These are phyloP conservation scores for Beauveria medogensis DNA, from an alignment of 2,329 filamentous ascomycete genomes.

Conservation along the genomic window DNA sequence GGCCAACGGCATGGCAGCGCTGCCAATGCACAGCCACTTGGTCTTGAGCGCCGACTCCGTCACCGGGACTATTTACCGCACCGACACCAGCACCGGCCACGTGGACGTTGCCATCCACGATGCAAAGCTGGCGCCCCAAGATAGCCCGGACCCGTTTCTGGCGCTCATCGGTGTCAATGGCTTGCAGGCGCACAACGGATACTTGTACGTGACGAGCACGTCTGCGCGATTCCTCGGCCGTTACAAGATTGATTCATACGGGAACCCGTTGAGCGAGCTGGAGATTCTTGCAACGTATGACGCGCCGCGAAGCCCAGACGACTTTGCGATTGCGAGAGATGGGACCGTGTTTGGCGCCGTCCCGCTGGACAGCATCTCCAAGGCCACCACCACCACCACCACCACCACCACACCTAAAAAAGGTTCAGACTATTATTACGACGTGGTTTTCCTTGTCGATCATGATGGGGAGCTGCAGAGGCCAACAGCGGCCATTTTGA, in stretches of 20 bases:
- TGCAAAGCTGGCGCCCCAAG: constrained; percentile 3
- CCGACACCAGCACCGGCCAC: constrained; percentile 13
- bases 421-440: background rate
- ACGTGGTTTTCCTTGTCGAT: constrained; percentile 1
- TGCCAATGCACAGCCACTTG: constrained; percentile 12
- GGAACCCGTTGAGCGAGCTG: constrained; percentile 5
- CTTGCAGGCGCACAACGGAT: constrained; percentile 12
- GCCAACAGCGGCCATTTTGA: constrained; percentile 13
- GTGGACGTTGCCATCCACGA: constrained; percentile 15
- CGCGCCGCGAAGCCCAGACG: constrained; percentile 11
- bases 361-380: constrained; percentile 5
- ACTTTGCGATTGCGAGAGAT: constrained; percentile 13
- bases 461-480: constrained; percentile 2
- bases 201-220: constrained; percentile 18
- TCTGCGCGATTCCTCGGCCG: constrained; percentile 12
- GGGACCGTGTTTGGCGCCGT: constrained; percentile 12
- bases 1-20: constrained; percentile 18
- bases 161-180: constrained; percentile 16
- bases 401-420: background rate
- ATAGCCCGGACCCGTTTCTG: constrained; percentile 7
- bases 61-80: constrained; percentile 13
- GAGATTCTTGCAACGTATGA: constrained; percentile 10
- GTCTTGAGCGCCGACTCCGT: constrained; percentile 18
- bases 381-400: background rate
- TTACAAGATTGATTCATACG: constrained; percentile 8